Evolutionary conservation across 2,329 filamentous ascomycete genomes (phyloP), one percentile per base, ranked within the genome.

Genomic region (Monosporascus ibericus): DNA sequence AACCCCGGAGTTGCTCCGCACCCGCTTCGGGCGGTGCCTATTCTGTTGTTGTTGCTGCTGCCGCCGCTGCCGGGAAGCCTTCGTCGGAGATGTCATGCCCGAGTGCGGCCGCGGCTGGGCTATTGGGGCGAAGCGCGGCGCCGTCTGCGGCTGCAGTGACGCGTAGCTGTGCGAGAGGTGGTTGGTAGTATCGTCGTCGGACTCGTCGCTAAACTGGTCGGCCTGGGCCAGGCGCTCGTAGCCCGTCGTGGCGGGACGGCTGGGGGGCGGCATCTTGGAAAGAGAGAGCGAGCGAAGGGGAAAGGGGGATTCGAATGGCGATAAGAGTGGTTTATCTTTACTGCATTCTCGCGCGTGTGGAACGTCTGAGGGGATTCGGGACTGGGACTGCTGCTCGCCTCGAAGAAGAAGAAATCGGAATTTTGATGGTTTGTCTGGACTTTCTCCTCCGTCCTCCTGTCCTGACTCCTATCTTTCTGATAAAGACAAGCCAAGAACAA

Each of bases 211-310:
- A 63, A 86, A 78, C 61, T 86, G 84, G 65, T 92, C 88, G 60
- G 88, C 88, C 72, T 94, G 89, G 57, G 88, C 86, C 53, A 94
- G 84, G 65, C 87, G 87, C 70, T 90, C 88, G 73, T 94, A 94
- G 70, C 89, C 89, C 58, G 89, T 92, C 44, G 86, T 88, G 53
- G 86, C 79, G 56, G 86, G 88, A 53, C 86, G 80, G 57, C 75
- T 75, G 67, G 81, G 83, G 63, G 86, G 79, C 86, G 89, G 89
- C 58, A 65, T 75, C 61, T 54, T 52, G 48, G 47, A 22, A 44
- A 22, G 20, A 42, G 18, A 11, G 39, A 20, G 18, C 5, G n/a
- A 15, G 6, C 22, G 17, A 15, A 25, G 24, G 42, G 42, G n/a
- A 20, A 24, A 27, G 14, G 39, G 20, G n/a, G 42, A 7, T 25